These are phyloP conservation scores for Dactylellina cionopaga DNA, from an alignment of 2,329 filamentous ascomycete species.

Conservation along the genomic window DNA sequence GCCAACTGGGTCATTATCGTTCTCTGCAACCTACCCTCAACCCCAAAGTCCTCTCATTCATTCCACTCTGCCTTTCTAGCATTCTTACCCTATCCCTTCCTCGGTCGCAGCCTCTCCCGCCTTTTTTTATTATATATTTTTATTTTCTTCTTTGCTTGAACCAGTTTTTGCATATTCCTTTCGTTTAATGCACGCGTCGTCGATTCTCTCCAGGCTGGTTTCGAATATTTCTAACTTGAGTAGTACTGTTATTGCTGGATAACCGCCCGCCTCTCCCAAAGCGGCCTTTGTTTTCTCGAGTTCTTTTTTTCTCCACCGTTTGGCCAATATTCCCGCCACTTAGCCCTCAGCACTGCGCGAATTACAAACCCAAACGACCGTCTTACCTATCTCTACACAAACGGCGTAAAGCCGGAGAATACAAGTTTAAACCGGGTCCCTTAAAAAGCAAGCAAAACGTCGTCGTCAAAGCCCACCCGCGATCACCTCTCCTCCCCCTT, in stretches of 20 bases:
- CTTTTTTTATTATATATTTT: background rate
- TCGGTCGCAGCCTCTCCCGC: conserved; percentile 14
- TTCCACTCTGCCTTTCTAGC: conserved; percentile 48
- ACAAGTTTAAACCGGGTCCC: conserved; percentile 29
- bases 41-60: conserved; percentile 13
- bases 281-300: conserved; percentile 26
- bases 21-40: background rate
- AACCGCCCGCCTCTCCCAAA: conserved; percentile 32
- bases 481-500: conserved; percentile 53
- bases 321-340: conserved; percentile 7
- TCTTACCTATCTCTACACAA: conserved; percentile 11
- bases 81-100: conserved; percentile 35
- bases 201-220: conserved; percentile 26
- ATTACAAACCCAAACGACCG: background rate
- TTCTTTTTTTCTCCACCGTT: conserved; percentile 20
- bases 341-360: background rate
- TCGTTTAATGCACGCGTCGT: conserved; percentile 53
- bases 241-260: conserved; percentile 39
- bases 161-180: conserved; percentile 11
- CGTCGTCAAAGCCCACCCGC: conserved; percentile 53
- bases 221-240: conserved; percentile 43
- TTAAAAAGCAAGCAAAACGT: conserved; percentile 53
- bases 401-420: conserved; percentile 35
- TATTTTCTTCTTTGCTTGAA: background rate
- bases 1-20: conserved; percentile 17